Percentiles rank a stretch among this genome's conserved stretches.
phyloP scores from a whole-genome alignment of 2,329 filamentous ascomycete species.

The Fusarium heterosporum region DNA sequence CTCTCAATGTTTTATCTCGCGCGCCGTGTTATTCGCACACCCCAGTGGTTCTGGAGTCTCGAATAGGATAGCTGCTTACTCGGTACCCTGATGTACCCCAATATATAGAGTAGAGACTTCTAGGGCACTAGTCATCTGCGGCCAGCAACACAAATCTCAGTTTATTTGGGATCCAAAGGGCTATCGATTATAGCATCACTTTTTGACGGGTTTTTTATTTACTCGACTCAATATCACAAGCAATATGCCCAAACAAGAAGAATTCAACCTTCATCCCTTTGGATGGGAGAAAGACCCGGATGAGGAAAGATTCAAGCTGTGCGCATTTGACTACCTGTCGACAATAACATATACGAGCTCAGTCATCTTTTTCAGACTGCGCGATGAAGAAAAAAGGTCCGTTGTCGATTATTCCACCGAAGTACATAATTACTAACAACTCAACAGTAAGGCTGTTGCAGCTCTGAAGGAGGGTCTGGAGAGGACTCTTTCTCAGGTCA shows the following conservation, averaged over 20 bases:
- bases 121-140: no score
- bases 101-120: not conserved
- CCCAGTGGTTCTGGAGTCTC: not conserved
- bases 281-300: slow-evolving; percentile 32
- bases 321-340: slow-evolving; percentile 22
- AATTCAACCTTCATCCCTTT: slow-evolving; percentile 23
- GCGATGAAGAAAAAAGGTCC: slow-evolving; percentile 13
- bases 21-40: not conserved
- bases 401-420: not conserved
- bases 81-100: not conserved
- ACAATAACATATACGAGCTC: slow-evolving; percentile 23
- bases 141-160: not conserved
- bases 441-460: slow-evolving; percentile 12
- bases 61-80: not conserved
- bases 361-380: slow-evolving; percentile 20
- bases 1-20: not conserved
- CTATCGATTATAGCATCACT: rapidly evolving
- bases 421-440: not conserved
- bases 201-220: rapidly evolving
- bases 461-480: slow-evolving; percentile 51
- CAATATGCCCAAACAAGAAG: slow-evolving; percentile 10
- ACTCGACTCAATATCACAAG: not conserved
- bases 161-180: not conserved
- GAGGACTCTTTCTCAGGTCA: slow-evolving; percentile 52
- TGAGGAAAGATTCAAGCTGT: slow-evolving; percentile 29